phyloP scores from a whole-genome alignment of 371 early-diverging fungal species.

The Coemansia sp. region DNA sequence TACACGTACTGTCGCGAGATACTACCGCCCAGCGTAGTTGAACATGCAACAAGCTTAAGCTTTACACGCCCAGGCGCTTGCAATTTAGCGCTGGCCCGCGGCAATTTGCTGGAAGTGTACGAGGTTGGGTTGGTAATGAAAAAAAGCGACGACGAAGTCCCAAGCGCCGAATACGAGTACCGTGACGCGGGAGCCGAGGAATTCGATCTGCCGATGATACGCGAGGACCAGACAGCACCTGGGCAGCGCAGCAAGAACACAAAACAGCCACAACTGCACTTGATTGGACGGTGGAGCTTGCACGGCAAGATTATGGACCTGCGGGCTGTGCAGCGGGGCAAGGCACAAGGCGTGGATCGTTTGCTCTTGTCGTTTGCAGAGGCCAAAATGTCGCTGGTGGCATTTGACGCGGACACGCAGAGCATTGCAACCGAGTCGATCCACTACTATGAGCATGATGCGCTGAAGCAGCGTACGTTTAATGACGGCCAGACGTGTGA shows the following conservation, averaged over 20 bases:
- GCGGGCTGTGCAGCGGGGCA: slow-evolving; percentile 69
- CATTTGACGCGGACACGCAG: slow-evolving; percentile 76
- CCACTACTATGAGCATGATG: slow-evolving; percentile 94
- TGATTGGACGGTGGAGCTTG: slow-evolving; percentile 71
- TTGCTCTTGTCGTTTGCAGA: slow-evolving; percentile 85
- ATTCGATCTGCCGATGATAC: slow-evolving; percentile 53
- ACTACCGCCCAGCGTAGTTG: slow-evolving; percentile 78
- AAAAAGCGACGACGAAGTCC: slow-evolving; percentile 16
- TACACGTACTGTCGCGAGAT: slow-evolving; percentile 78
- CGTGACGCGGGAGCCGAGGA: slow-evolving; percentile 24
- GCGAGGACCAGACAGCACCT: slow-evolving; percentile 46
- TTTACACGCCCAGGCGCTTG: slow-evolving; percentile 69
- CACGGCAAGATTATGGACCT: slow-evolving; percentile 80
- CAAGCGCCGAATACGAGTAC: slow-evolving; percentile 28
- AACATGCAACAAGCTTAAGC: slow-evolving; percentile 68
- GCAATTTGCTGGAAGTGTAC: slow-evolving; percentile 78
- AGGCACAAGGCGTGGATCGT: slow-evolving; percentile 72
- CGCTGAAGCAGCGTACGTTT: slow-evolving; percentile 73
- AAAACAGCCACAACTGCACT: slow-evolving; percentile 69
- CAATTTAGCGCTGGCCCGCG: slow-evolving; percentile 77
- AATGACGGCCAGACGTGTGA: slow-evolving; percentile 65
- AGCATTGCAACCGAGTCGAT: slow-evolving; percentile 87
- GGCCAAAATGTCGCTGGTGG: slow-evolving; percentile 94
- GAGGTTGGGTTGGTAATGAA: slow-evolving; percentile 57
- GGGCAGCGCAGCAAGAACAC: slow-evolving; percentile 41